Evolutionary conservation across 345 rosid species (phyloP), one percentile per base, ranked within the genome.

Genomic region (Gossypium sturtianum): DNA sequence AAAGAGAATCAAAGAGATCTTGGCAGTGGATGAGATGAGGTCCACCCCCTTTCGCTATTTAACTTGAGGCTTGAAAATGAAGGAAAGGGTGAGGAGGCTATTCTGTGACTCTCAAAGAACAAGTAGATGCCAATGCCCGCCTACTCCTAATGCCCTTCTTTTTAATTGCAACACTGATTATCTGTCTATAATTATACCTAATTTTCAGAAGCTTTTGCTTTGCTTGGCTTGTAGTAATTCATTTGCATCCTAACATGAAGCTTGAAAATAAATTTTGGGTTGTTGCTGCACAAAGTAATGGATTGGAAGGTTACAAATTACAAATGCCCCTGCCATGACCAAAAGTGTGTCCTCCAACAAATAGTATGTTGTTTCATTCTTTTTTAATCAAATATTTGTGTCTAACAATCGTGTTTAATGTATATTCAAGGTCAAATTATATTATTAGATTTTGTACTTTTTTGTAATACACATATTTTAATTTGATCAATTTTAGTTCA

Each of bases 1-100:
- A 82, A 79, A 84, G 86, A 78, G 93, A 86, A 87, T 87, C 91
- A 62, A 77, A 80, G 81, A 83, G 87, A 89, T 87, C 82, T 83
- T 82, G 88, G 65, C 69, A 74, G 65, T 52, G 84, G 88, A 82
- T 75, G 86, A 79, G 74, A 80, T 81, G 83, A 80, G 82, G 83
- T 60, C 90, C 88, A 79, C 78, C 56, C 77, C 79, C 78, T 75
- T 66, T 71, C 78, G 16, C 80, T 54, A 17, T 66, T 74, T 66
- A 72, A 48, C 70, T 51, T 63, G 62, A 81, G 84, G 84, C 84
- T 76, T 83, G 87, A 80, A 81, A 83, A 60, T 12, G 81, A 84
- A 82, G 62, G 66, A 78, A 75, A 74, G 56, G 70, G 68, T 38
- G 48, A 73, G 75, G 74, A 34, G 41, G 41, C 41, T 34, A 71